Base-by-base conservation (phyloP, 2,329 filamentous ascomycete species). In the Talaromyces sp. region DNA sequence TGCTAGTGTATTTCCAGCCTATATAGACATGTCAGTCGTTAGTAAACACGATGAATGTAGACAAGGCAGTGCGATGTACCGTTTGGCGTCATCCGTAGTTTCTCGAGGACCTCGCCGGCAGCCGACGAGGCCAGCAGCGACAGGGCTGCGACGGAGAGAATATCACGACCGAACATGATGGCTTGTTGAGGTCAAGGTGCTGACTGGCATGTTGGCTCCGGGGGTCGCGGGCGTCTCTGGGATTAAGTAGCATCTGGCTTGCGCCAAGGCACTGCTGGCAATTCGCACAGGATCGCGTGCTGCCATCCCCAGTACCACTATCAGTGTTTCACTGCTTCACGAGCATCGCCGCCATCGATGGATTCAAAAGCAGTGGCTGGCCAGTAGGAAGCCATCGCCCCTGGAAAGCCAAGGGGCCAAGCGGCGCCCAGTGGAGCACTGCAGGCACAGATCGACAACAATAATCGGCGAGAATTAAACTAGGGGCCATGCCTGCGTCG, bases 61-160 rank as follows among this genome's bases (percentile, higher is more conserved):
- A 23, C 10, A 16, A 31, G 12, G 27, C 27, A 50, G 56, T 28
- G 44, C 10, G 27, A 18, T 33, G 7, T 18, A 57, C 56, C 56
- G 18, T 57, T 34, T 9, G 57, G 57, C 10, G 57, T 31, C 33
- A 36, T 47, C 18, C 47, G 42, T 7, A 53, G 33, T 28, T 44
- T 50, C 7, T 33, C 57, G 33, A 59, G 5, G 12, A 36, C 33
- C 57, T 59, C 57, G 18, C 57, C 47, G 36, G 57, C 44, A 30
- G 47, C 57, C 23, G 57, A 51, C 28, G 56, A 58, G 14, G 36
- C 56, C 36, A 58, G n/a, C 44, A 59, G 33, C 44, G 42, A 59
- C 47, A 59, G 23, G 27, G 44, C 47, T 33, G 56, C 36, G 28
- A 58, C 27, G 23, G 40, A 50, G n/a, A 53, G 57, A 23, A 51